Evolutionary conservation across 2,329 filamentous ascomycete genomes (phyloP).

Genomic region (Colletotrichum karsti): DNA sequence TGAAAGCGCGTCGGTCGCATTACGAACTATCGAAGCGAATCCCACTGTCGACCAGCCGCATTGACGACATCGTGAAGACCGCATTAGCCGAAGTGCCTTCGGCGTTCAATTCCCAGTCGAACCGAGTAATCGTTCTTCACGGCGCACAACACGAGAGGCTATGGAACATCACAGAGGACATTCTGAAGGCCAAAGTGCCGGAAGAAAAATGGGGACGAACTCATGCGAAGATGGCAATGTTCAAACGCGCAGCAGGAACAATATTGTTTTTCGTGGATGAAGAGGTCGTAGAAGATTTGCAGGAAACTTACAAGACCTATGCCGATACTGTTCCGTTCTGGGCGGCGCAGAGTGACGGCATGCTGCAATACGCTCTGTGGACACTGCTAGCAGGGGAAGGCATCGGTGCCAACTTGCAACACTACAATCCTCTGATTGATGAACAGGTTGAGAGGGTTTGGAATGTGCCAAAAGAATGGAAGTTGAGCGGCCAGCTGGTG

Average conservation of each 20-base stretch:
- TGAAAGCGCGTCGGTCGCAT: conserved; percentile 74
- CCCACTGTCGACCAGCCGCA: conserved; percentile 62
- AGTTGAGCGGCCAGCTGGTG: conserved; percentile 83
- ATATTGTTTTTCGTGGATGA: conserved; percentile 91
- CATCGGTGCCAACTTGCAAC: conserved; percentile 88
- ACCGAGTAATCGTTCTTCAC: conserved; percentile 80
- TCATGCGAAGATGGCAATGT: conserved; percentile 54
- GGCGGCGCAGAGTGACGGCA: conserved; percentile 80
- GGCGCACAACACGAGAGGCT: conserved; percentile 86
- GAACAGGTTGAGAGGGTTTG: conserved; percentile 73
- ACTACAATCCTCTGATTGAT: conserved; percentile 91
- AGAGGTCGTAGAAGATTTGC: conserved; percentile 69
- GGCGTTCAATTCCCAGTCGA: conserved; percentile 89
- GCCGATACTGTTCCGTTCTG: conserved; percentile 82
- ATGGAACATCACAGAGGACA: conserved; percentile 77
- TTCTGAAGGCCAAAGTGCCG: conserved; percentile 74
- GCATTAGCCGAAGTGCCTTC: conserved; percentile 76
- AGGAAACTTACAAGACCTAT: conserved; percentile 76
- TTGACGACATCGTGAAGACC: conserved; percentile 72
- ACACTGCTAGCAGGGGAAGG: conserved; percentile 84
- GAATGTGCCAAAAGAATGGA: conserved; percentile 78
- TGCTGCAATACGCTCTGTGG: conserved; percentile 86
- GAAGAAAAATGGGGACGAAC: conserved; percentile 67
- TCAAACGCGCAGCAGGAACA: conserved; percentile 79
- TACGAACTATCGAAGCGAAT: conserved; percentile 74